phyloP scores from a whole-genome alignment of 148 eudicot genomes.

The Persicaria tinctoria region DNA sequence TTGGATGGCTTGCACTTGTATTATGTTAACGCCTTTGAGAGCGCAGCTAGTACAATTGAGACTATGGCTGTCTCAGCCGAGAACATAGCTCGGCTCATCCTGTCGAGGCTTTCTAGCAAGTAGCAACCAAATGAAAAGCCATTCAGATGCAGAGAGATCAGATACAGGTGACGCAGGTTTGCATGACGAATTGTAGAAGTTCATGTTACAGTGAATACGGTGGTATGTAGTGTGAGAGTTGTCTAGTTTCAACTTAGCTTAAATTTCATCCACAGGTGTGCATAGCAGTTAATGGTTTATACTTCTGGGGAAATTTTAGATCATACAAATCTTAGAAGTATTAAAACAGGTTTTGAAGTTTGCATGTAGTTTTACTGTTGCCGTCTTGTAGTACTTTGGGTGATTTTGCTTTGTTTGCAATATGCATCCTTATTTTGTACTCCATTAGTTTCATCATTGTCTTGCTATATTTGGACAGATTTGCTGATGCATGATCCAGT shows the following conservation, averaged over 20 bases:
- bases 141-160: not conserved
- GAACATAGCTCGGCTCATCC: slow-evolving; percentile 78
- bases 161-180: not conserved
- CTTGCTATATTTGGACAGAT: not conserved
- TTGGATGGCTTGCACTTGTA: slow-evolving; percentile 73
- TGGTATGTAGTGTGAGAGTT: not conserved
- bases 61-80: slow-evolving; percentile 92
- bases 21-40: slow-evolving; percentile 92
- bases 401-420: not conserved
- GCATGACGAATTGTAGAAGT: not conserved
- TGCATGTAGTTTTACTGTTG: not conserved
- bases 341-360: not conserved
- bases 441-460: not conserved
- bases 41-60: slow-evolving; percentile 96
- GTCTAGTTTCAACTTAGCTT: not conserved
- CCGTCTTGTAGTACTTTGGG: not conserved
- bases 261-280: too few species aligned
- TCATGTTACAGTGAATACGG: not conserved
- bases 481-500: not conserved
- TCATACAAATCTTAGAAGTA: too few species aligned
- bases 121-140: not conserved
- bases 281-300: too few species aligned
- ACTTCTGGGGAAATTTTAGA: too few species aligned
- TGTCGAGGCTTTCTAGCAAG: slow-evolving; percentile 35
- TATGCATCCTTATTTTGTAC: not conserved